These are phyloP conservation scores for Suillus hirtellus DNA, from an alignment of 768 basidiomycete genomes.

Conservation along the genomic window DNA sequence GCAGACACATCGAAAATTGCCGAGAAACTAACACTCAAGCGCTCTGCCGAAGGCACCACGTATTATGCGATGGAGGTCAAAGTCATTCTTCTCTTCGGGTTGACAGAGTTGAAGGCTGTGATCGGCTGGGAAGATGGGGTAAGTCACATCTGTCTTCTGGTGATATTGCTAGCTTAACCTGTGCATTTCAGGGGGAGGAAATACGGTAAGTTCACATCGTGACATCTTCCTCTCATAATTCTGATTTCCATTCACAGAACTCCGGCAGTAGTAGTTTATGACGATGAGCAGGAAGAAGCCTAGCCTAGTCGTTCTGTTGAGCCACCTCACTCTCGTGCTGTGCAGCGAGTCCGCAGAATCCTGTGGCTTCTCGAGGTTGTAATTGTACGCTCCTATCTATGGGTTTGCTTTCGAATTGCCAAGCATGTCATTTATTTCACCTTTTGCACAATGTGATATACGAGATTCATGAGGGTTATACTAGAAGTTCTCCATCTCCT, in stretches of 20 bases:
- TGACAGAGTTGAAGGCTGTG: constrained; percentile 54
- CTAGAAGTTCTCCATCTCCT: constrained; percentile 1
- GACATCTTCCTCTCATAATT: constrained; percentile 3
- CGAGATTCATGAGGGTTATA: background rate
- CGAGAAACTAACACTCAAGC: constrained; percentile 22
- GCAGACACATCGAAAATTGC: constrained; percentile 36
- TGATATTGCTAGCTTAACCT: constrained; percentile 3
- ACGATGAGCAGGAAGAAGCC: constrained; percentile 21
- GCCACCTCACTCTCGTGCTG: background rate
- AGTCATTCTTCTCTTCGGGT: constrained; percentile 50
- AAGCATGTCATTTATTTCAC: constrained; percentile 3
- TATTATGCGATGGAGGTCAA: constrained; percentile 32
- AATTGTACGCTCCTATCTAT: constrained; percentile 6
- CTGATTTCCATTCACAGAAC: constrained; percentile 17
- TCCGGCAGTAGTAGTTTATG: constrained; percentile 33
- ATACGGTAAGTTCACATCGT: constrained; percentile 30
- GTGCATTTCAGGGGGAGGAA: constrained; percentile 34
- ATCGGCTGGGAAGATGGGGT: constrained; percentile 53
- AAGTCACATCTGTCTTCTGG: constrained; percentile 19
- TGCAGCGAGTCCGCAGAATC: background rate
- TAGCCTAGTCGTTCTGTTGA: background rate
- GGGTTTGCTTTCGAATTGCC: background rate
- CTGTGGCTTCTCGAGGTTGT: constrained; percentile 1
- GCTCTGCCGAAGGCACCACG: constrained; percentile 22
- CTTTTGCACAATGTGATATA: background rate